A percentile compares a stretch with the other conserved stretches of the same genome.
Evolutionary conservation across 2,329 filamentous ascomycete genomes (phyloP).

Genomic region (Monilinia laxa): DNA sequence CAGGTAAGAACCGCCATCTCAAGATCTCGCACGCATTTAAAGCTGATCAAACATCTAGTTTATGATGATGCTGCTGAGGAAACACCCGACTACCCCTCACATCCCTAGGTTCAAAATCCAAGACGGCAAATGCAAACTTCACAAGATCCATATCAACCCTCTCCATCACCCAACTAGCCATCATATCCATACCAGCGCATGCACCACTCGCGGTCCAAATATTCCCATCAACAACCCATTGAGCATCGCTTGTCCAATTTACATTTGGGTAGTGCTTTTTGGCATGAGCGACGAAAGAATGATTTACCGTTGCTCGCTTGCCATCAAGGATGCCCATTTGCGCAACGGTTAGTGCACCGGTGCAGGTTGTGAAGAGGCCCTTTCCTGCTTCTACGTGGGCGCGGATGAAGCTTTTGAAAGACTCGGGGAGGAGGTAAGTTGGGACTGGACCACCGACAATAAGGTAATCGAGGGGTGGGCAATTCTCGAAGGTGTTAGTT

Average conservation of each 20-base stretch:
- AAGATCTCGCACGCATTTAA: background rate
- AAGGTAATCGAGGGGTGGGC: slow-evolving; percentile 44
- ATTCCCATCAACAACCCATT: slow-evolving; percentile 49
- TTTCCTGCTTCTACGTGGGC: slow-evolving; percentile 43
- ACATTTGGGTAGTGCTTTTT: slow-evolving; percentile 43
- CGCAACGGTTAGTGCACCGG: slow-evolving; percentile 41
- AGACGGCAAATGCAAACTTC: slow-evolving; percentile 16
- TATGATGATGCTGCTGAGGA: slow-evolving; percentile 27
- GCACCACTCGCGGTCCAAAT: slow-evolving; percentile 50
- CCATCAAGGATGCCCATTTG: slow-evolving; percentile 46
- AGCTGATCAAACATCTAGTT: background rate
- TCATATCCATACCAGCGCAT: slow-evolving; percentile 46
- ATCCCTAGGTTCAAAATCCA: slow-evolving; percentile 37
- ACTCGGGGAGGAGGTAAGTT: slow-evolving; percentile 38
- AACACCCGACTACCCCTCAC: slow-evolving; percentile 40
- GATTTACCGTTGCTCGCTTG: slow-evolving; percentile 46
- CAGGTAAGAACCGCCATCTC: background rate
- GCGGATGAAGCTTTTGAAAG: slow-evolving; percentile 40
- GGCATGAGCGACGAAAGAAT: slow-evolving; percentile 39
- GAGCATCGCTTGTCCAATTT: slow-evolving; percentile 45
- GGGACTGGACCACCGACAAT: slow-evolving; percentile 41
- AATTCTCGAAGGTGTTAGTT: slow-evolving; percentile 37
- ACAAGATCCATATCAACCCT: slow-evolving; percentile 32
- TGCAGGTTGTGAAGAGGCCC: slow-evolving; percentile 43
- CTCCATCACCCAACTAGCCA: slow-evolving; percentile 34